Evolutionary conservation across 2,329 filamentous ascomycete genomes (phyloP).

Genomic region (Sporothrix dimorphospora): DNA sequence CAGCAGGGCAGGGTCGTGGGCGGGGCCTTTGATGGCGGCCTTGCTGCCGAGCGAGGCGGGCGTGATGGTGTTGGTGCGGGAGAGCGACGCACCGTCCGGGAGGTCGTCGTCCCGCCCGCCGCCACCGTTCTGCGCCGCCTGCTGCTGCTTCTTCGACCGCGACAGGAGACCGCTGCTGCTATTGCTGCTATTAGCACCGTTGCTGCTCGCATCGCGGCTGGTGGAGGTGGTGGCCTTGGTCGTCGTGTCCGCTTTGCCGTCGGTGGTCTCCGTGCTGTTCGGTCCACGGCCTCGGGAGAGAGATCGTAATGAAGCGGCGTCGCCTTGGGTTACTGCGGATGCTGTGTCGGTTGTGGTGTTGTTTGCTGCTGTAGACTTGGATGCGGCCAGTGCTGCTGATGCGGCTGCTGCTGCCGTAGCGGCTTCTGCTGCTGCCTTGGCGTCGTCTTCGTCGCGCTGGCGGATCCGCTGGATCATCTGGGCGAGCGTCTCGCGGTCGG

Average conservation of each 20-base stretch:
- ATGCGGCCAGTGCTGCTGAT: not conserved
- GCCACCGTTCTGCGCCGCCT: constrained; percentile 28
- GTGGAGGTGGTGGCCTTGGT: not conserved
- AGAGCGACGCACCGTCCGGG: constrained; percentile 44
- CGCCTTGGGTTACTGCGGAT: not conserved
- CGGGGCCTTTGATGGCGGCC: constrained; percentile 38
- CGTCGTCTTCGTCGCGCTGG: constrained; percentile 61
- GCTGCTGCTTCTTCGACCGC: not conserved
- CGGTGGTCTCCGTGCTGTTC: not conserved
- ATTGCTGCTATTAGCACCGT: not conserved
- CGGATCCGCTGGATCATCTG: constrained; percentile 88
- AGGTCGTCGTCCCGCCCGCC: constrained; percentile 40
- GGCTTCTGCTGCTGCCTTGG: constrained; percentile 48
- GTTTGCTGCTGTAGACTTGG: not conserved
- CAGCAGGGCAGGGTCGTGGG: constrained; percentile 50
- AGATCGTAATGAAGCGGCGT: not conserved
- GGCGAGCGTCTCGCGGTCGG: constrained; percentile 72
- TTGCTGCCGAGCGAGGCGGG: constrained; percentile 38
- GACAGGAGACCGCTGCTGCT: not conserved
- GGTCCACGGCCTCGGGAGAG: constrained; percentile 28
- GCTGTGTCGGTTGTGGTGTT: not conserved
- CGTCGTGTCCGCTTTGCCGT: not conserved
- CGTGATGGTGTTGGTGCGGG: constrained; percentile 55
- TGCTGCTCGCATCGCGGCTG: constrained; percentile 1
- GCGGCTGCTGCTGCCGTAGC: constrained; percentile 38